A percentile compares a stretch with the other conserved stretches of the same genome.
These are phyloP conservation scores for Kitagawia praeruptora DNA, from an alignment of 129 eudicot species.

Conservation along the genomic window DNA sequence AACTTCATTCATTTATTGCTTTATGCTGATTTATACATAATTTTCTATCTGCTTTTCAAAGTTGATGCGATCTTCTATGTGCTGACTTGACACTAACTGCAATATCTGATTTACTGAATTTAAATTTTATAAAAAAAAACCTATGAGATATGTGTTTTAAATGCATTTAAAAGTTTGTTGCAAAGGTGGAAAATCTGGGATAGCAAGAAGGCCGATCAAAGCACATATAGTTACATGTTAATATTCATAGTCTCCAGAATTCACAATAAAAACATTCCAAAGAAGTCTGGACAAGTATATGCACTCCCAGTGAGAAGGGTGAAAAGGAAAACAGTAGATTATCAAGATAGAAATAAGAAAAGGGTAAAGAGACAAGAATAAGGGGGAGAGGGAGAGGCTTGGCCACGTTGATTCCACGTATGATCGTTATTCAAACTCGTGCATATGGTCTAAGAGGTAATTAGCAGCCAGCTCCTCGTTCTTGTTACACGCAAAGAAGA, in stretches of 20 bases:
- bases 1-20: too few relatives aligned
- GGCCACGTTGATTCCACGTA: slow-evolving; percentile 14
- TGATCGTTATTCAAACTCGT: slow-evolving; percentile 56
- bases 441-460: slow-evolving; percentile 71
- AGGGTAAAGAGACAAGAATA: background rate
- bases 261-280: slow-evolving; percentile 8
- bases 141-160: background rate
- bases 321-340: slow-evolving; percentile 1
- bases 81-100: background rate
- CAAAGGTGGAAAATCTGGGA: background rate
- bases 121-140: too few relatives aligned
- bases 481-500: slow-evolving; percentile 85
- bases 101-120: too few relatives aligned
- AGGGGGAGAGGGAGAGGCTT: background rate
- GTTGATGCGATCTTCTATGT: too few relatives aligned
- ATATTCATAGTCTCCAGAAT: slow-evolving; percentile 5
- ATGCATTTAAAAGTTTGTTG: background rate
- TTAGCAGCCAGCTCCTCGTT: slow-evolving; percentile 80
- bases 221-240: slow-evolving; percentile 2
- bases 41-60: too few relatives aligned
- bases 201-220: background rate
- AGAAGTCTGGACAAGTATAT: slow-evolving; percentile 24
- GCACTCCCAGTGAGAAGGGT: slow-evolving; percentile 21
- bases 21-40: too few relatives aligned
- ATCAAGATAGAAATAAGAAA: slow-evolving; percentile 11